These are phyloP conservation scores for Naganishia sp. DNA, from an alignment of 1,284 basidiomycete genomes.

Conservation along the genomic window DNA sequence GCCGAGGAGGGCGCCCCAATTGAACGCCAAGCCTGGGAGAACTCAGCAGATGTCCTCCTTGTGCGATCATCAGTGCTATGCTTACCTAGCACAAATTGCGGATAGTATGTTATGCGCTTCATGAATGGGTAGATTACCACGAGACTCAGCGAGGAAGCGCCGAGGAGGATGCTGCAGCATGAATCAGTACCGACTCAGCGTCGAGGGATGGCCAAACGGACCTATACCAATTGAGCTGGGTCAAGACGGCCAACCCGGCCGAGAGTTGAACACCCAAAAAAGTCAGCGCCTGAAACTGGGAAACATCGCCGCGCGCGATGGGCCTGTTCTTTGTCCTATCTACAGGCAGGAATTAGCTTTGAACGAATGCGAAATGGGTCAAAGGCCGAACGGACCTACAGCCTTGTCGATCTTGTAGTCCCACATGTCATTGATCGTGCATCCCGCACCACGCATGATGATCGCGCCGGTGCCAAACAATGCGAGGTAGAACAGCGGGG, in stretches of 20 bases:
- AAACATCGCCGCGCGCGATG: slow-evolving; percentile 80
- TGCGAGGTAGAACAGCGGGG: slow-evolving; percentile 70
- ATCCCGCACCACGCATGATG: slow-evolving; percentile 97
- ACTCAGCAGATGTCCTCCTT: slow-evolving; percentile 3
- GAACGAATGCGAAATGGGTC: neutral
- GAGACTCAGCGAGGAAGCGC: slow-evolving; percentile 83
- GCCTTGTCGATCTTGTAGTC: slow-evolving; percentile 85
- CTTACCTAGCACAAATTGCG: slow-evolving; percentile 86
- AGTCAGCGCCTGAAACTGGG: slow-evolving; percentile 69
- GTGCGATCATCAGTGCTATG: slow-evolving; percentile 31
- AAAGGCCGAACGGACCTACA: slow-evolving; percentile 67
- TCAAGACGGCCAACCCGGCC: slow-evolving; percentile 81
- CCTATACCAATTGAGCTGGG: slow-evolving; percentile 96
- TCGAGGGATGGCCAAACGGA: slow-evolving; percentile 42
- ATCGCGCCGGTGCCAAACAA: slow-evolving; percentile 89
- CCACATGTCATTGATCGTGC: slow-evolving; percentile 99
- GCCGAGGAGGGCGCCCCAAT: slow-evolving; percentile 95
- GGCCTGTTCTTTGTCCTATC: slow-evolving; percentile 68
- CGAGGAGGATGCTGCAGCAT: slow-evolving; percentile 73
- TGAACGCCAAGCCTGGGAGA: slow-evolving; percentile 80
- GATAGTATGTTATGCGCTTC: slow-evolving; percentile 97
- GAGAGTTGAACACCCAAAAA: slow-evolving; percentile 85
- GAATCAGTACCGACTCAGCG: neutral
- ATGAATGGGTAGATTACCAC: slow-evolving; percentile 93
- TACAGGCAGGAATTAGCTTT: slow-evolving; percentile 40